Conservation (phyloP, 768 basidiomycete genomes). For the Candolleomyces eurysporus region DNA sequence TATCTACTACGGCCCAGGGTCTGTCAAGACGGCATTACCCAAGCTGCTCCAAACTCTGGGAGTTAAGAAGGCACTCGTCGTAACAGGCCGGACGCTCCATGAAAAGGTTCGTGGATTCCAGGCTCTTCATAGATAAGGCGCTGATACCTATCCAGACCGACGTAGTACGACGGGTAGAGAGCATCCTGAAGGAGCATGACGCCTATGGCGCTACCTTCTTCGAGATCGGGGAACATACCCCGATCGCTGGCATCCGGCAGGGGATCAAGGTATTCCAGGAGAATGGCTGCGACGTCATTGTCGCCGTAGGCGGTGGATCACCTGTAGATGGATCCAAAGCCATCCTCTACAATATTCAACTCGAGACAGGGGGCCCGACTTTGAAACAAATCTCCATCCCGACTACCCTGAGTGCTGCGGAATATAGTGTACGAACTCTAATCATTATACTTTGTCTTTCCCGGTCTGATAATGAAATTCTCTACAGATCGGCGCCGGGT, state of each 20-base stretch:
- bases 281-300: constrained; percentile 61
- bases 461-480: constrained; percentile 1
- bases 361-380: constrained; percentile 51
- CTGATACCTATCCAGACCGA: constrained; percentile 47
- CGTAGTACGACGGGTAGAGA: constrained; percentile 53
- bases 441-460: neutral
- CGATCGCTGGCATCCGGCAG: constrained; percentile 60
- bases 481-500: constrained; percentile 62
- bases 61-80: constrained; percentile 62
- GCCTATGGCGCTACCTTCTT: constrained; percentile 70
- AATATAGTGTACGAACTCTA: constrained; percentile 52
- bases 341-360: constrained; percentile 60
- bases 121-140: neutral
- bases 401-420: constrained; percentile 78
- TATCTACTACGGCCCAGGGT: constrained; percentile 73
- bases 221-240: constrained; percentile 72
- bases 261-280: constrained; percentile 56
- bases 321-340: constrained; percentile 79
- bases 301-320: constrained; percentile 78
- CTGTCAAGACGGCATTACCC: constrained; percentile 58
- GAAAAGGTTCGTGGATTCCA: constrained; percentile 46
- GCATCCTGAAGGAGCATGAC: constrained; percentile 50
- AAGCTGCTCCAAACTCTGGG: constrained; percentile 53
- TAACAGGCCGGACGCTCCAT: constrained; percentile 69
- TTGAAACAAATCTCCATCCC: constrained; percentile 75